phyloP scores from a whole-genome alignment of 305 asterid species.

The Stenogyne calaminthoides region DNA sequence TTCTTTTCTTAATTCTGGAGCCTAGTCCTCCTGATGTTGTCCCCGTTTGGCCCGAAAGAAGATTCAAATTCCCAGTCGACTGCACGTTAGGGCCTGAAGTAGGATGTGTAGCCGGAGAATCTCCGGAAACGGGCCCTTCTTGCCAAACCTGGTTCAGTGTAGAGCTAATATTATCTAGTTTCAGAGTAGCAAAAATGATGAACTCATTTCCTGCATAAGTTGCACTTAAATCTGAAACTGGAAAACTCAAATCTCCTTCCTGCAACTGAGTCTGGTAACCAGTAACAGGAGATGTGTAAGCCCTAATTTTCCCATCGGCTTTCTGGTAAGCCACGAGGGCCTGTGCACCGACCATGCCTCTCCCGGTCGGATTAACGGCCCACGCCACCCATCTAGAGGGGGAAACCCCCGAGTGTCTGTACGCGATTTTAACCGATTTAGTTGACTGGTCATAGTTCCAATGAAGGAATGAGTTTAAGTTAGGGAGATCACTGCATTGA shows the following conservation, averaged over 20 bases:
- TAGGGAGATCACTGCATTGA: conserved; percentile 69
- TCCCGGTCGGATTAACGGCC: conserved; percentile 70
- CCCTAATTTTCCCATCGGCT: conserved; percentile 79
- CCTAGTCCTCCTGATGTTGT: conserved; percentile 38
- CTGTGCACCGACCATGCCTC: conserved; percentile 84
- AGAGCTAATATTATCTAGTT: conserved; percentile 55
- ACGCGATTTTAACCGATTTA: conserved; percentile 57
- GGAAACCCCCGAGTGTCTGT: conserved; percentile 51
- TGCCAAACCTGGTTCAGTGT: conserved; percentile 87
- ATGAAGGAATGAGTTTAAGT: conserved; percentile 75
- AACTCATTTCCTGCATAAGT: conserved; percentile 52
- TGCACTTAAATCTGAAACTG: conserved; percentile 67
- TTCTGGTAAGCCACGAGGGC: conserved; percentile 76
- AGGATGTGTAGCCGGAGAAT: conserved; percentile 58
- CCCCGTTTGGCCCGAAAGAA: conserved; percentile 64
- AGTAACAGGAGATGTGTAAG: conserved; percentile 63
- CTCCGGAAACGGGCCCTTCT: conserved; percentile 76
- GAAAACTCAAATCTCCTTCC: conserved; percentile 71
- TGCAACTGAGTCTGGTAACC: conserved; percentile 55
- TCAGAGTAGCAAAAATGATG: conserved; percentile 65
- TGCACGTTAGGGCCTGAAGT: conserved; percentile 61
- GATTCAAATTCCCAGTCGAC: conserved; percentile 60
- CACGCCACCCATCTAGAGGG: conserved; percentile 82
- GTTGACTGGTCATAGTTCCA: conserved; percentile 65
- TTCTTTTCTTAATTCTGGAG: conserved; percentile 59